Evolutionary conservation across 2,329 filamentous ascomycete genomes (phyloP), one percentile per base, ranked within the genome.

Genomic region (Fusarium humuli): DNA sequence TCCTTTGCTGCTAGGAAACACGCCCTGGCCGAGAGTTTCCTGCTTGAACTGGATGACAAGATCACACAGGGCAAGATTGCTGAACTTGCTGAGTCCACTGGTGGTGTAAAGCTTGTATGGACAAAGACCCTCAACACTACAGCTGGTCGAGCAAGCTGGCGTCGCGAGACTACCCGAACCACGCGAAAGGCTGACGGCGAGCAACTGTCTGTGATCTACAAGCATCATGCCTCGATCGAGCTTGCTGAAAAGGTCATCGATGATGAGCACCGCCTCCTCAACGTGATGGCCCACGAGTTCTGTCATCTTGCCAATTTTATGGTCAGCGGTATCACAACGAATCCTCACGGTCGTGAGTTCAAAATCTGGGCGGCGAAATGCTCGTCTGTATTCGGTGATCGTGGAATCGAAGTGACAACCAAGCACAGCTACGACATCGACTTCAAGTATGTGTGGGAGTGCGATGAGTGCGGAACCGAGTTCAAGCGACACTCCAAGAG

Each of bases 221-320:
- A 81, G 20, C 85, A 87, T 71, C 89, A 95, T 78, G 94, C 93
- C 12, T 89, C 85, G 18, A 97, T 98, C 75, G 94, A 98, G 77
- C 88, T 98, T 4, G 93, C 94, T 0, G 90, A 93, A 57, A 97
- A 97, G 78, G 91, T 98, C 48, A 94, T 98, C 67, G 90, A 94
- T 77, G 87, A 91, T 75, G 88, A 92, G 71, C 81, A 91, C 61
- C 89, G 93, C 5, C 86, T 98, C 2, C 86, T 96, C 69, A 98
- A 98, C 79, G 94, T 96, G 0, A 82, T 98, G n/a, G 94, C 95
- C 0, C 96, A 99, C 78, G 96, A 99, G 75, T 98, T 96, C 82
- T 98, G 96, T 79, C 96, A 99, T 77, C 83, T 98, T 2, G 91
- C 93, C 45, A 97, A 94, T 75, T 98, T 95, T 79, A 97, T 98